Percentiles rank a stretch among this genome's conserved stretches.
These are phyloP conservation scores for Chenopodium suecicum DNA, from an alignment of 148 eudicot genomes.

Conservation along the genomic window DNA sequence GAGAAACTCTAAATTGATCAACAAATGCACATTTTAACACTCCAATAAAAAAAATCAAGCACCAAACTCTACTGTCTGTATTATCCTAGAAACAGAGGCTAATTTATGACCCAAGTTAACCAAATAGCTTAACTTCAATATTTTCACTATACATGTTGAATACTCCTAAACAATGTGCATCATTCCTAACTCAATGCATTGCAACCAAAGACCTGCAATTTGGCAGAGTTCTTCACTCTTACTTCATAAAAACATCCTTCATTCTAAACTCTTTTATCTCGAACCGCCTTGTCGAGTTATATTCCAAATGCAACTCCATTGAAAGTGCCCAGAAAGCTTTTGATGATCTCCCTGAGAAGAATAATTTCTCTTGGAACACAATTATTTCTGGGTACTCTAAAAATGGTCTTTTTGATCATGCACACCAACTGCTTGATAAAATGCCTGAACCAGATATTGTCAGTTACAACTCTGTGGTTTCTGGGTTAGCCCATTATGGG, in stretches of 20 bases:
- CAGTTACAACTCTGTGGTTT: slow-evolving; percentile 54
- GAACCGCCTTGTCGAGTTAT: slow-evolving; percentile 60
- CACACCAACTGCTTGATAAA: slow-evolving; percentile 53
- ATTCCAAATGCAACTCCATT: slow-evolving; percentile 50
- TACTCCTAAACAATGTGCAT: slow-evolving; percentile 21
- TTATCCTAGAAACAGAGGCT: no score
- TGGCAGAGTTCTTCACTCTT: slow-evolving; percentile 59
- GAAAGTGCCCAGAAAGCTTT: slow-evolving; percentile 51
- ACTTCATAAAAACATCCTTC: slow-evolving; percentile 56
- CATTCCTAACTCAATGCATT: slow-evolving; percentile 51
- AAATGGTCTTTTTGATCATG: slow-evolving; percentile 38
- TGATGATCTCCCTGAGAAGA: slow-evolving; percentile 49
- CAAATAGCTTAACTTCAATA: neutral
- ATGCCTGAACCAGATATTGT: slow-evolving; percentile 64
- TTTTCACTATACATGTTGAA: neutral
- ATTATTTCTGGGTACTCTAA: slow-evolving; percentile 45
- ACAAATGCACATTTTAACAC: no score
- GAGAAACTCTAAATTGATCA: no score
- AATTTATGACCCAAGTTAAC: neutral
- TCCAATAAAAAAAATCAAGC: no score
- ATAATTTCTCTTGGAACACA: slow-evolving; percentile 65
- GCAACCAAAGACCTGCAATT: slow-evolving; percentile 45
- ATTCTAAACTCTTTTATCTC: slow-evolving; percentile 39
- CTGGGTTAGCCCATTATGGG: slow-evolving; percentile 50
- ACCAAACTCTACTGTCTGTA: no score